Conservation (phyloP, 441 rosid genomes). For the Capsella rubella region DNA sequence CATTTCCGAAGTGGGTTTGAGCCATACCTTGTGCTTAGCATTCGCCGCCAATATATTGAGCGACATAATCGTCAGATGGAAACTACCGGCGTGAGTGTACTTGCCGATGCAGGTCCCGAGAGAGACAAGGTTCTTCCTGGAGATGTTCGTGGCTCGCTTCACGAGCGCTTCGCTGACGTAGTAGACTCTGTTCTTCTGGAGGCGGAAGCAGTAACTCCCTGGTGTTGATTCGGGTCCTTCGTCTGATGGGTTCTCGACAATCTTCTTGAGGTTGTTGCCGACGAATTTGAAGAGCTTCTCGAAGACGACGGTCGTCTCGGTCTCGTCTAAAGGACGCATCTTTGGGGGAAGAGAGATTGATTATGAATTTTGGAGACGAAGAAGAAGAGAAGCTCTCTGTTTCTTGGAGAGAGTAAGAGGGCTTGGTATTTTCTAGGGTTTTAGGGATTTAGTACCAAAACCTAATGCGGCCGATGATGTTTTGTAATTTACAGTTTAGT, state of each 20-base stretch:
- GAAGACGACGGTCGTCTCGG: constrained; percentile 86
- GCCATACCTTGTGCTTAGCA: constrained; percentile 93
- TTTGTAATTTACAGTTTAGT: constrained; percentile 1
- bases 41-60: constrained; percentile 69
- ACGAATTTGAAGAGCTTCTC: constrained; percentile 83
- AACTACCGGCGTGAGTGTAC: constrained; percentile 81
- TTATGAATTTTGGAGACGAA: background rate
- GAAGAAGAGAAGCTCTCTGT: constrained; percentile 27
- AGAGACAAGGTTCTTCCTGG: constrained; percentile 62
- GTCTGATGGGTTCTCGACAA: constrained; percentile 86
- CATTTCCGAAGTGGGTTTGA: constrained; percentile 94
- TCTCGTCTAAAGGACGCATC: constrained; percentile 90
- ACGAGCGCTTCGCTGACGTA: constrained; percentile 84
- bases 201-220: constrained; percentile 90
- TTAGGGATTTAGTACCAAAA: constrained; percentile 35
- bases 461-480: constrained; percentile 34
- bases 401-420: background rate
- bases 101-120: constrained; percentile 86
- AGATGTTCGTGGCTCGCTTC: constrained; percentile 82
- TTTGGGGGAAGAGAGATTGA: background rate
- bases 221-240: constrained; percentile 79
- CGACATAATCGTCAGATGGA: constrained; percentile 75
- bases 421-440: constrained; percentile 30
- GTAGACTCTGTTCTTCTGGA: constrained; percentile 78
- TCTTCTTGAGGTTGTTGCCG: constrained; percentile 88